Base-by-base conservation (phyloP, 2,329 filamentous ascomycete genomes). In the Aspergillus texensis region DNA sequence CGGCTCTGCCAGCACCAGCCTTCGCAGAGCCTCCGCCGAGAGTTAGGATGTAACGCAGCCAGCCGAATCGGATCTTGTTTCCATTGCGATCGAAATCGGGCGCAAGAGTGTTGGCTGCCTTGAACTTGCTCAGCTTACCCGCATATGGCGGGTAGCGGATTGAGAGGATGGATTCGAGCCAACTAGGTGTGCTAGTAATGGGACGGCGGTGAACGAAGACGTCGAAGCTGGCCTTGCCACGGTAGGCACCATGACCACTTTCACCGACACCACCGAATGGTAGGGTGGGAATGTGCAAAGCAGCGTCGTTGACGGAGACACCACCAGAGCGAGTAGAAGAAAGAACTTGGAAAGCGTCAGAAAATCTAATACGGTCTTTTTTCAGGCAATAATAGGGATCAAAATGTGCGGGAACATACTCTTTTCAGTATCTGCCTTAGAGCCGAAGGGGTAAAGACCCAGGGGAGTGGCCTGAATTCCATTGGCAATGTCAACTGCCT, bases 261-360 rank as follows among this genome's bases (percentile, higher is more conserved):
- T 90, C 86, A 67, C 93, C 93, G 9, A 96, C 90, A 71, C 93
- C 93, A 67, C 93, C 93, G 75, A 96, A 96, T 43, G 90, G 83
- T 2, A 95, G 81, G 2, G 89, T 91, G 36, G 87, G 85, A 66
- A 95, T 85, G 26, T 93, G 91, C 80, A 90, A 89, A 76, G 88
- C 90, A 60, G 86, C 84, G 74, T 83, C 81, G 65, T 83, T 83
- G 68, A 82, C 71, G 53, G 80, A 84, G 32, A 87, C 89, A 67
- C 90, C 89, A 60, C 90, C 90, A 1, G 89, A 92, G 52, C 85
- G 89, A 61, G 89, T 85, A 62, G 81, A 79, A 65, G 80, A 78
- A 57, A 92, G 83, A 62, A 92, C 87, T 88, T 67, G 59, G 41
- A 28, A 10, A 58, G 43, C 3, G 28, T 54, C 30, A 62, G 34